These are phyloP conservation scores for Vitis hybrid DNA, from an alignment of 177 flowering plant species.

Conservation along the genomic window DNA sequence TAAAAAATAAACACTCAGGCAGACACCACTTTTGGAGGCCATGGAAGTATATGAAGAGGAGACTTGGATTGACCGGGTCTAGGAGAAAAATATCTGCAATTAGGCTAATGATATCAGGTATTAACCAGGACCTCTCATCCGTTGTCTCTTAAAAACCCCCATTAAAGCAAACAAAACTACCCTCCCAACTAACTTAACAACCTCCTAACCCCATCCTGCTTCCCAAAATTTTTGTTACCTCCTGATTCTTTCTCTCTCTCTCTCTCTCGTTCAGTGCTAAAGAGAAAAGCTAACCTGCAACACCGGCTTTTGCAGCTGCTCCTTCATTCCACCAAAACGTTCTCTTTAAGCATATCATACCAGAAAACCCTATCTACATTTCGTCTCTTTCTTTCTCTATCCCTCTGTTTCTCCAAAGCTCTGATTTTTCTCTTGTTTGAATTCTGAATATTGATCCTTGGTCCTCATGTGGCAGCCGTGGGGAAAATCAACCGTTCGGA, in stretches of 20 bases:
- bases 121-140: constrained; percentile 7
- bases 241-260: not conserved
- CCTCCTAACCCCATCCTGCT: constrained; percentile 1
- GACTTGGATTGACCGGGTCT: not conserved
- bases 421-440: not conserved
- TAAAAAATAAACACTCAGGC: too few species aligned
- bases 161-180: not conserved
- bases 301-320: constrained; percentile 15
- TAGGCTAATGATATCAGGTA: not conserved
- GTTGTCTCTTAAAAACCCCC: constrained; percentile 3
- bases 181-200: constrained; percentile 21
- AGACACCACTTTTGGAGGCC: too few species aligned
- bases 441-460: not conserved
- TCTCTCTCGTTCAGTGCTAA: not conserved
- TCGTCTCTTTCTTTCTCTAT: not conserved
- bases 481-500: constrained; percentile 23
- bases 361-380: not conserved
- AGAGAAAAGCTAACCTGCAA: constrained; percentile 1
- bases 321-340: constrained; percentile 1
- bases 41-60: too few species aligned
- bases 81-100: not conserved
- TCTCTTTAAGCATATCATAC: constrained; percentile 7
- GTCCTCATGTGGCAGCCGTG: constrained; percentile 36
- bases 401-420: not conserved
- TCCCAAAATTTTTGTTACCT: not conserved